Evolutionary conservation across 805 yeast species (phyloP).

Genomic region (Isabelozyma rhagii): DNA sequence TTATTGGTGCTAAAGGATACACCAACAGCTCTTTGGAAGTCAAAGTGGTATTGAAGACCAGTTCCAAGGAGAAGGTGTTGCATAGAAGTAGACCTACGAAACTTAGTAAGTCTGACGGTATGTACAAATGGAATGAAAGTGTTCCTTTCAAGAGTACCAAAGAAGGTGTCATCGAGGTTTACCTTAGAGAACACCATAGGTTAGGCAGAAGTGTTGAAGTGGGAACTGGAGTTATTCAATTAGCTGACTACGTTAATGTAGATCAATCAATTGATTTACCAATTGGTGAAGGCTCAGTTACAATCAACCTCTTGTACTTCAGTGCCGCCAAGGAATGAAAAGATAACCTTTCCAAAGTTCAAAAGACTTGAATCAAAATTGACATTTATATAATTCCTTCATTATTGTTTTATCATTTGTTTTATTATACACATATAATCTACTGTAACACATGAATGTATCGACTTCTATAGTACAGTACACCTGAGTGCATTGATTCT

Average conservation of each 20-base stretch:
- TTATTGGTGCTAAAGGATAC: slow-evolving; percentile 47
- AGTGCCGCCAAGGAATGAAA: background rate
- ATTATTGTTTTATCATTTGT: slow-evolving; percentile 1
- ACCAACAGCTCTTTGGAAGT: slow-evolving; percentile 43
- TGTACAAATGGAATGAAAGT: slow-evolving; percentile 58
- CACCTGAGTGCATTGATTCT: too few species aligned
- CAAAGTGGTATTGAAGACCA: slow-evolving; percentile 48
- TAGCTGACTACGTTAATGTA: slow-evolving; percentile 49
- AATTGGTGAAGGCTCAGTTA: slow-evolving; percentile 39
- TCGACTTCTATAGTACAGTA: too few species aligned
- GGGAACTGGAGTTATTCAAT: slow-evolving; percentile 53
- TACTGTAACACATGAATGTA: too few species aligned
- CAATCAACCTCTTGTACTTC: slow-evolving; percentile 35
- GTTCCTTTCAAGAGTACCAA: slow-evolving; percentile 64
- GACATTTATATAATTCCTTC: slow-evolving; percentile 2
- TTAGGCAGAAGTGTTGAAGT: slow-evolving; percentile 68
- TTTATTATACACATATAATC: too few species aligned
- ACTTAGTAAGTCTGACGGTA: slow-evolving; percentile 38
- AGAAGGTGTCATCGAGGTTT: slow-evolving; percentile 57
- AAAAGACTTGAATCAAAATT: too few species aligned
- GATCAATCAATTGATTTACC: slow-evolving; percentile 36
- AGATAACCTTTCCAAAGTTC: background rate
- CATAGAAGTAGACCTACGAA: slow-evolving; percentile 63
- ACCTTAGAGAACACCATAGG: slow-evolving; percentile 63
- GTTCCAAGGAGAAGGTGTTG: slow-evolving; percentile 52